Evolutionary conservation across 306 rosid genomes (phyloP).

Genomic region (Medicago truncatula): DNA sequence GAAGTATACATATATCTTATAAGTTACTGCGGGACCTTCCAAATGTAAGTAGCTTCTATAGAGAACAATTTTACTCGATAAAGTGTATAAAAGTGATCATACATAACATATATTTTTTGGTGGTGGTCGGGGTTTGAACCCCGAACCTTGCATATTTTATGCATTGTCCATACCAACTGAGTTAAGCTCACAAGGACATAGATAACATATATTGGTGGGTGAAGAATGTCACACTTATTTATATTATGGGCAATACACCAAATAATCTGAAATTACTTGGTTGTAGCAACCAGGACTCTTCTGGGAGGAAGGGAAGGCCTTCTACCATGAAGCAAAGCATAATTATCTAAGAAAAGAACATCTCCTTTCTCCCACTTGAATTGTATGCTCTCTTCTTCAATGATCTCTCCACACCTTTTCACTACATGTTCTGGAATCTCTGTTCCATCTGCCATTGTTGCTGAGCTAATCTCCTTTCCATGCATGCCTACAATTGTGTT

Average conservation of each 20-base stretch:
- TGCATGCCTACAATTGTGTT: constrained; percentile 85
- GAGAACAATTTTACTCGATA: neutral
- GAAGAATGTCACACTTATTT: neutral
- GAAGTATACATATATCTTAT: neutral
- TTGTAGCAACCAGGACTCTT: constrained; percentile 70
- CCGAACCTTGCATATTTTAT: too few relatives aligned
- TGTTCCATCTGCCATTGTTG: constrained; percentile 76
- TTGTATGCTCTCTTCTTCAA: constrained; percentile 93
- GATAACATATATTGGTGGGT: neutral
- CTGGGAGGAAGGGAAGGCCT: constrained; percentile 94
- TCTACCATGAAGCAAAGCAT: constrained; percentile 87
- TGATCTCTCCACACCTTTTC: constrained; percentile 77
- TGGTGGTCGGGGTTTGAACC: too few relatives aligned
- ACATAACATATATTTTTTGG: neutral
- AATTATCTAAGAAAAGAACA: constrained; percentile 81
- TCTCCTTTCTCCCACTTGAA: constrained; percentile 91
- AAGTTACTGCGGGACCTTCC: neutral
- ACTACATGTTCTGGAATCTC: constrained; percentile 65
- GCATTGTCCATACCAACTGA: too few relatives aligned
- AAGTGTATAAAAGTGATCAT: neutral
- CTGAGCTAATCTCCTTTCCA: constrained; percentile 79
- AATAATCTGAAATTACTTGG: constrained; percentile 43
- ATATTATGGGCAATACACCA: neutral
- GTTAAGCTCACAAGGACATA: too few relatives aligned
- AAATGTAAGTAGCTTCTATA: neutral